Conservation (phyloP, 345 rosid genomes). For the Bruguiera parviflora region DNA sequence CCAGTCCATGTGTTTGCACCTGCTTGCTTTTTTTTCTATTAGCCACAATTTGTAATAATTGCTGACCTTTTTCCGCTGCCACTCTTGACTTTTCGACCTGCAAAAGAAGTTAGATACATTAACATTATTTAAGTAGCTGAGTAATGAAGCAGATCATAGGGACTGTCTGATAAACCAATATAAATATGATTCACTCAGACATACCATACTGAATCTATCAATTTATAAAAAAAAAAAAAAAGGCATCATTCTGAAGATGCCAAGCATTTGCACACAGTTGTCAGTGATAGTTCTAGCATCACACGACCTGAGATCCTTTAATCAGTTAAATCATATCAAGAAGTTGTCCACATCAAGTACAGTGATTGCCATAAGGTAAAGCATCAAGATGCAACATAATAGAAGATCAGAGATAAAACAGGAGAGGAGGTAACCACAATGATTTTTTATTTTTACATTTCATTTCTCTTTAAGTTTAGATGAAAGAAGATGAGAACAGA, state of each 20-base stretch:
- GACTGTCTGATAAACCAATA: background rate
- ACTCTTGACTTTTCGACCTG: constrained; percentile 75
- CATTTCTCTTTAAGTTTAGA: background rate
- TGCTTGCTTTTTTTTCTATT: constrained; percentile 74
- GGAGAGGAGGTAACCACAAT: background rate
- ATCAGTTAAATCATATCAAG: background rate
- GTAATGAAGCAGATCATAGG: background rate
- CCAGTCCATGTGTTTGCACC: constrained; percentile 61
- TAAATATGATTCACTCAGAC: background rate
- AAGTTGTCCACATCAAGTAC: background rate
- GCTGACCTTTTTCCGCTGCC: constrained; percentile 80
- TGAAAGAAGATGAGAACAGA: background rate
- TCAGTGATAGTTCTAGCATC: background rate
- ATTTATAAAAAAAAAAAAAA: background rate
- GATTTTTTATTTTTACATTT: background rate
- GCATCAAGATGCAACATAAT: background rate
- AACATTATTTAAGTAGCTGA: constrained; percentile 6
- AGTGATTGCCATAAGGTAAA: background rate
- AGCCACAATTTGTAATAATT: constrained; percentile 69
- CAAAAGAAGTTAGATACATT: constrained; percentile 9
- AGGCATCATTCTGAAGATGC: background rate
- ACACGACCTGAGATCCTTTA: background rate
- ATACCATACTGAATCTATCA: background rate
- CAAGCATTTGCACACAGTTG: background rate
- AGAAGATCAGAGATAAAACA: background rate